These are phyloP conservation scores for Leccinellum albellum DNA, from an alignment of 768 basidiomycete genomes.

Conservation along the genomic window DNA sequence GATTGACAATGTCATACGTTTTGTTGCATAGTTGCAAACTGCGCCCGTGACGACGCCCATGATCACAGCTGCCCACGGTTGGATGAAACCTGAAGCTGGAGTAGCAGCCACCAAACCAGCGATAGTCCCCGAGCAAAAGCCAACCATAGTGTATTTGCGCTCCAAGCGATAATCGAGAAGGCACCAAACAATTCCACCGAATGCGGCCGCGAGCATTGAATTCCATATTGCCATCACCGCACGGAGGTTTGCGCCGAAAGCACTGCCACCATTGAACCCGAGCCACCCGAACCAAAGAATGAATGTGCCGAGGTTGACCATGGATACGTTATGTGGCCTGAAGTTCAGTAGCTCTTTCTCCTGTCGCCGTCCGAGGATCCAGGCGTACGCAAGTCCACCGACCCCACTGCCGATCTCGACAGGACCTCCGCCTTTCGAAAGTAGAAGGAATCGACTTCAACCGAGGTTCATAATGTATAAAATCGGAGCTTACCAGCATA, in stretches of 20 bases:
- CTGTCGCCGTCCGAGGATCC: conserved; percentile 80
- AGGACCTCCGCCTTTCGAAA: conserved; percentile 66
- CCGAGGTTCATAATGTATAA: not conserved
- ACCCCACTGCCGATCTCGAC: conserved; percentile 87
- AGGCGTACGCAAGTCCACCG: conserved; percentile 79
- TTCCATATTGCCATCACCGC: conserved; percentile 86
- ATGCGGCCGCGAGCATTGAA: conserved; percentile 80
- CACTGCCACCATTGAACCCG: conserved; percentile 90
- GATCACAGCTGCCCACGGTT: conserved; percentile 72
- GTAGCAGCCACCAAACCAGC: conserved; percentile 88
- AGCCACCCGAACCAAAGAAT: conserved; percentile 87
- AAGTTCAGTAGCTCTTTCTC: conserved; percentile 73
- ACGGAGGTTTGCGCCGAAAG: conserved; percentile 83
- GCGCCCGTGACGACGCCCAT: conserved; percentile 71
- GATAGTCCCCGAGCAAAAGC: conserved; percentile 86
- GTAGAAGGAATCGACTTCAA: not conserved
- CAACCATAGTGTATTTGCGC: conserved; percentile 84
- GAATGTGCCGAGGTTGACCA: conserved; percentile 80
- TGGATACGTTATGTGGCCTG: conserved; percentile 82
- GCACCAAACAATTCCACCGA: conserved; percentile 82
- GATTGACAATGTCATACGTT: conserved; percentile 43
- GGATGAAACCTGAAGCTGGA: conserved; percentile 79
- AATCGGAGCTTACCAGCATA: conserved; percentile 63
- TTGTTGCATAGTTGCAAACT: conserved; percentile 81
- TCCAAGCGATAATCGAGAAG: conserved; percentile 75